Evolutionary conservation across 2,329 filamentous ascomycete species (phyloP), one percentile per base, ranked within the genome.

Genomic region (Phoma herbarum): DNA sequence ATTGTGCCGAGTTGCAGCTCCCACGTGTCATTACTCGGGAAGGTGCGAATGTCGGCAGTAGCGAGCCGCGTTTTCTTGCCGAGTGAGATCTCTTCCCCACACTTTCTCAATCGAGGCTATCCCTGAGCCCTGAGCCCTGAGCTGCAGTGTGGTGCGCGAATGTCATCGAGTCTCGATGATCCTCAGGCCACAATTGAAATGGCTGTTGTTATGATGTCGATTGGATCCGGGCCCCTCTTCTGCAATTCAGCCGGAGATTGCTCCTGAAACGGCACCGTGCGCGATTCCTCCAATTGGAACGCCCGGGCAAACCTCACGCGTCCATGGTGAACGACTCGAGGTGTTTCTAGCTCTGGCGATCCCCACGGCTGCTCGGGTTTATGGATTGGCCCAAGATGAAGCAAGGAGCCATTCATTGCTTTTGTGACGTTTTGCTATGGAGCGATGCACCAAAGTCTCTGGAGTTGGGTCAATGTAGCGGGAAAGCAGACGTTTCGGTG

Each of bases 211-310:
- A 3, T 33, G 16, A 22, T 25, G 25, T 29, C 46, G 26, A 42
- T 16, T 49, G 12, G 22, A 37, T 18, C 20, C 11, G 10, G 20
- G 26, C 33, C 33, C 41, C 42, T 47, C 42, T 35, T 57, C 31
- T 47, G 18, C 25, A 41, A 2, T 39, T 50, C 25, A 50, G 14
- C 41, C 42, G 54, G 43, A 52, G 28, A 57, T 52, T 41, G 42
- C 45, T 16, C 41, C 35, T 26, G 47, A 35, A 47, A 41, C 42
- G 28, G 35, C 35, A 41, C 42, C 48, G 43, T 43, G 42, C 48
- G 8, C 22, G 33, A 28, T 47, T 52, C 48, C 54, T 52, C 48
- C 54, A 57, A 57, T 52, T 20, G 35, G 16, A 47, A 18, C 16
- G 18, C 35, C 16, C 16, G 33, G 33, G 29, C 39, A 45, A 39